Evolutionary conservation across 352 stramenopile genomes (phyloP), one percentile per base, ranked within the genome.

Genomic region (Thraustotheca clavata): DNA sequence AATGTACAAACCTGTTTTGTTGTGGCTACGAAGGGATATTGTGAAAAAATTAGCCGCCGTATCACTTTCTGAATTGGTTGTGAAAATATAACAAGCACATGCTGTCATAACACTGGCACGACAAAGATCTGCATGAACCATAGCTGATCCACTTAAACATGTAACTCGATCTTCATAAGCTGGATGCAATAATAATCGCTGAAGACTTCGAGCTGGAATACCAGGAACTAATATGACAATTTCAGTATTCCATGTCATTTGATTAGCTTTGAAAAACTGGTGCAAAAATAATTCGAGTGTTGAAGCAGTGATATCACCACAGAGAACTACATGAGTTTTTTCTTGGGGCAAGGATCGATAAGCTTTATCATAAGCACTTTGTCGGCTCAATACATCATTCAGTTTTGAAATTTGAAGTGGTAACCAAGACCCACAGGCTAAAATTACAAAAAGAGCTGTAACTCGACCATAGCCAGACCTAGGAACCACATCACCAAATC

Each of bases 361-460:
- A 33, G 84, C 84, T n/a, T 87, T 88, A 49, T 91, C 80, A 49
- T 91, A 89, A 8, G 75, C 79, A 1, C 81, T 91, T 76, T 88
- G 78, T 33, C 79, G 79, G 63, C 69, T 91, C 2, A 88, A 67
- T 14, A 91, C 87, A 24, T 84, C 82, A 0, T 78, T 87, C 57
- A 87, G 80, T 0, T 70, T 74, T 47, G 79, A 84, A 49, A 92
- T 81, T 20, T 88, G 77, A 16, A 82, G 73, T 1, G 85, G 80
- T 24, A 91, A 83, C 31, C 89, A 73, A 0, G 74, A 70, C 35
- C 74, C 79, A n/a, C 79, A 82, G 59, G 86, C 86, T 54, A 89
- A 73, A 41, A 91, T 88, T 2, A 91, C 59, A n/a, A 70, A 71
- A 20, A 92, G 80, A 36, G 86, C 80, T 38, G 85, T 76, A 4